These are phyloP conservation scores for Pichia cactophila DNA, from an alignment of 1,139 yeast species.

Conservation along the genomic window DNA sequence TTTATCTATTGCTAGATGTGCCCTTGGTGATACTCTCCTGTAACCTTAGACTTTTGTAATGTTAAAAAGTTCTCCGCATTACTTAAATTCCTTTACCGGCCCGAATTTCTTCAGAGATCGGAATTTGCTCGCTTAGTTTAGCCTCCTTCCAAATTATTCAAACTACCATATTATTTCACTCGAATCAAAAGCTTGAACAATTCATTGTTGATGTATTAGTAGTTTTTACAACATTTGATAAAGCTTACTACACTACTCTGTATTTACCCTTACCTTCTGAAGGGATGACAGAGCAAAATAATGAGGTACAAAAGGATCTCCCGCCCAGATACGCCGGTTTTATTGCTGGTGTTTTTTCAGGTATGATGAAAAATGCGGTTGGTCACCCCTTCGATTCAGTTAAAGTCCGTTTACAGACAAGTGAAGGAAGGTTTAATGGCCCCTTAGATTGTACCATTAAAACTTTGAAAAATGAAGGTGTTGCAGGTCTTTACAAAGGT, in stretches of 20 bases:
- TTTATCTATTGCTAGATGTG: constrained; percentile 86
- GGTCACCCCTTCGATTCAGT: constrained; percentile 94
- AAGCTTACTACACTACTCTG: background rate
- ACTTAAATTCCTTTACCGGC: too few relatives aligned
- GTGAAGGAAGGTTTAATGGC: constrained; percentile 64
- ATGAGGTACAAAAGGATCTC: constrained; percentile 6
- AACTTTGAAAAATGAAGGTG: constrained; percentile 67
- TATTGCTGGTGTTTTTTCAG: constrained; percentile 82
- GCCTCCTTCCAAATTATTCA: background rate
- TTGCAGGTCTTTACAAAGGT: constrained; percentile 74
- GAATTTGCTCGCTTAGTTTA: background rate
- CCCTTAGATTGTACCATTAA: constrained; percentile 74
- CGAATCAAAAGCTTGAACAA: background rate
- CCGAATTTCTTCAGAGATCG: too few relatives aligned
- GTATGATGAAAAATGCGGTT: constrained; percentile 77
- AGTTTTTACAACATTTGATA: background rate
- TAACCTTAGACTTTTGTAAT: constrained; percentile 24
- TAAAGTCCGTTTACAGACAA: constrained; percentile 81
- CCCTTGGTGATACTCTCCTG: constrained; percentile 83
- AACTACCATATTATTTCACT: background rate
- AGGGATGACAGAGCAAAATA: constrained; percentile 5
- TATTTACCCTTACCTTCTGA: background rate
- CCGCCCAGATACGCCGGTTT: constrained; percentile 66
- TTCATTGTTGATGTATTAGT: too few relatives aligned
- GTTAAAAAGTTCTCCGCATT: too few relatives aligned